Conservation (phyloP, 75 land plant genomes). For the Cupressus sempervirens region DNA sequence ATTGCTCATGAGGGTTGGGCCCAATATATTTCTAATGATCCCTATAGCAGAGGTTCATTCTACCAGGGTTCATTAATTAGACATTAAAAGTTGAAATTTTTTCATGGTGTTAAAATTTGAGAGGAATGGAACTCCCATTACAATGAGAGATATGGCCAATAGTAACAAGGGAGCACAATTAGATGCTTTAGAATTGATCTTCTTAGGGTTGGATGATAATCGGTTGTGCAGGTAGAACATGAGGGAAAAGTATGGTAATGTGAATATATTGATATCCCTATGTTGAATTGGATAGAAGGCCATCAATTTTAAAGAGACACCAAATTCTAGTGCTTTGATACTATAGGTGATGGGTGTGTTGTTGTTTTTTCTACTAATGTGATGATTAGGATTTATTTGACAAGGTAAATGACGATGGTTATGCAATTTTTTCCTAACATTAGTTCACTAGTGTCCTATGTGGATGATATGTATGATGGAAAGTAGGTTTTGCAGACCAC, state of each 20-base stretch:
- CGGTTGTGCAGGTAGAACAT: constrained; percentile 98
- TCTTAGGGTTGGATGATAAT: constrained; percentile 91
- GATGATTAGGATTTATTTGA: constrained; percentile 85
- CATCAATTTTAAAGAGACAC: constrained; percentile 97
- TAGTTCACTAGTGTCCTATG: constrained; percentile 92
- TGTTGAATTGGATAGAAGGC: constrained; percentile 88
- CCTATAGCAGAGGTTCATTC: too few species aligned
- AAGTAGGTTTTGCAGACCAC: constrained; percentile 96
- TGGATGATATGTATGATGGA: constrained; percentile 98
- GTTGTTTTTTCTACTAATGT: constrained; percentile 97
- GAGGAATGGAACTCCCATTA: constrained; percentile 93
- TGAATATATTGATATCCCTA: constrained; percentile 73
- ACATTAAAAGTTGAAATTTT: constrained; percentile 80
- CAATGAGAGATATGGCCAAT: constrained; percentile 91
- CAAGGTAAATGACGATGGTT: constrained; percentile 85
- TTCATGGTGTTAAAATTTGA: constrained; percentile 93
- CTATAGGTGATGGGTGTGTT: constrained; percentile 91
- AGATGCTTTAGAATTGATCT: constrained; percentile 78
- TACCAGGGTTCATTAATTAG: constrained; percentile 89
- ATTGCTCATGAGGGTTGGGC: constrained; percentile 84
- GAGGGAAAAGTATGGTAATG: constrained; percentile 83
- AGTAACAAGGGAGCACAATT: constrained; percentile 86
- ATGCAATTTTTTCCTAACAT: constrained; percentile 97
- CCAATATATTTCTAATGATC: constrained; percentile 89
- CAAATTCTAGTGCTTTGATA: constrained; percentile 96